Percentiles rank a stretch among this genome's conserved stretches.
Evolutionary conservation across 2,329 filamentous ascomycete genomes (phyloP).

Genomic region (Corinectria fuckeliana): DNA sequence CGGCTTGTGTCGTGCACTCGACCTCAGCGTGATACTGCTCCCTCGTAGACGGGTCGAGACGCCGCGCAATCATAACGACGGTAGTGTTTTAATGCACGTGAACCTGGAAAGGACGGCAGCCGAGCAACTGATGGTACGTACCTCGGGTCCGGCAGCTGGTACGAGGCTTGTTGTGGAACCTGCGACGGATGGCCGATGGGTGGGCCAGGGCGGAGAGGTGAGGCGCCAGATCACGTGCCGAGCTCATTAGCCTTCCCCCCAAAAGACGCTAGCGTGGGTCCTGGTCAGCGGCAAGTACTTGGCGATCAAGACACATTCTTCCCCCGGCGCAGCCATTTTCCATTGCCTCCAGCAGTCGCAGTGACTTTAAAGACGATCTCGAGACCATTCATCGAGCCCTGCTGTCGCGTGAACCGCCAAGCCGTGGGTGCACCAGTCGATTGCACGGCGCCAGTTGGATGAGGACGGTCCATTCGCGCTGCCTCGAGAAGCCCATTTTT

Average conservation of each 20-base stretch:
- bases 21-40: not conserved
- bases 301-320: constrained; percentile 50
- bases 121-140: not conserved
- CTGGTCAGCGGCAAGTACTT: constrained; percentile 38
- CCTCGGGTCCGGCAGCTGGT: not conserved
- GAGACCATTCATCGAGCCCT: constrained; percentile 31
- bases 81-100: not conserved
- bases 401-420: constrained; percentile 34
- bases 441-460: constrained; percentile 43
- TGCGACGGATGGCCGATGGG: not conserved
- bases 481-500: constrained; percentile 46
- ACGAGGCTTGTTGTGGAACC: not conserved
- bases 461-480: constrained; percentile 41
- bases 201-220: not conserved
- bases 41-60: not conserved
- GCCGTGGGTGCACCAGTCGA: constrained; percentile 32
- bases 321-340: constrained; percentile 40
- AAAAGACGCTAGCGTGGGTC: constrained; percentile 39
- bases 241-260: constrained; percentile 38
- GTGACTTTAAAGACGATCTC: constrained; percentile 29
- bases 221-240: constrained; percentile 42
- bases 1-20: not conserved
- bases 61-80: not conserved
- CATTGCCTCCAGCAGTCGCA: constrained; percentile 35
- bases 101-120: not conserved